phyloP scores from a whole-genome alignment of 106 monocot species.

The Amphibolis antarctica region DNA sequence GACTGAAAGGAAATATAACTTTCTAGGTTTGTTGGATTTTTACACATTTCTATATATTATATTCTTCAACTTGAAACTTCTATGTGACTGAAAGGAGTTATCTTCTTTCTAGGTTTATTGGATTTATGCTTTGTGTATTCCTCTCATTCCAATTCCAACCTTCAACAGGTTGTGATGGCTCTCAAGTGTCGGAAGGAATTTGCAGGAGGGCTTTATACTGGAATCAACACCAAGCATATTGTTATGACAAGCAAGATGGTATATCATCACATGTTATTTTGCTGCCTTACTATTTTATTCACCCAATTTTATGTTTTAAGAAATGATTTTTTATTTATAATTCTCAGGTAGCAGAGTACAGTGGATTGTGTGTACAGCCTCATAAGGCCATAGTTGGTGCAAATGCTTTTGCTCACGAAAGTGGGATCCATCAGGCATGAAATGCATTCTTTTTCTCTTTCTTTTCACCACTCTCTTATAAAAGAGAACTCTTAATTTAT shows the following conservation, averaged over 20 bases:
- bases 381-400: slow-evolving; percentile 92
- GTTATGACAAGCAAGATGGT: slow-evolving; percentile 84
- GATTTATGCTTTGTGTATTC: not conserved
- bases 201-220: slow-evolving; percentile 62
- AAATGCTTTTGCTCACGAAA: slow-evolving; percentile 85
- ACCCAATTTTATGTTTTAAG: not conserved
- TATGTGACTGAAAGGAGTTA: too few species aligned
- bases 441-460: not conserved
- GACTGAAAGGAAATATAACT: not conserved
- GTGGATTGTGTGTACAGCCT: slow-evolving; percentile 70
- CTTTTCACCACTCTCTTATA: not conserved
- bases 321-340: not conserved
- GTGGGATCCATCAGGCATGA: slow-evolving; percentile 71
- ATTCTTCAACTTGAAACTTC: too few species aligned
- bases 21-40: not conserved
- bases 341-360: slow-evolving; percentile 73
- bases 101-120: not conserved
- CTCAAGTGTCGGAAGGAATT: slow-evolving; percentile 50
- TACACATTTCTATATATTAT: too few species aligned
- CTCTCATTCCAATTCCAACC: not conserved
- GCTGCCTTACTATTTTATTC: not conserved
- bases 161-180: slow-evolving; percentile 68
- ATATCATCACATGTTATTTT: not conserved
- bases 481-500: not conserved
- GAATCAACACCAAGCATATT: slow-evolving; percentile 72